Conservation (phyloP, 2,329 filamentous ascomycete species). For the Colletotrichum musae region DNA sequence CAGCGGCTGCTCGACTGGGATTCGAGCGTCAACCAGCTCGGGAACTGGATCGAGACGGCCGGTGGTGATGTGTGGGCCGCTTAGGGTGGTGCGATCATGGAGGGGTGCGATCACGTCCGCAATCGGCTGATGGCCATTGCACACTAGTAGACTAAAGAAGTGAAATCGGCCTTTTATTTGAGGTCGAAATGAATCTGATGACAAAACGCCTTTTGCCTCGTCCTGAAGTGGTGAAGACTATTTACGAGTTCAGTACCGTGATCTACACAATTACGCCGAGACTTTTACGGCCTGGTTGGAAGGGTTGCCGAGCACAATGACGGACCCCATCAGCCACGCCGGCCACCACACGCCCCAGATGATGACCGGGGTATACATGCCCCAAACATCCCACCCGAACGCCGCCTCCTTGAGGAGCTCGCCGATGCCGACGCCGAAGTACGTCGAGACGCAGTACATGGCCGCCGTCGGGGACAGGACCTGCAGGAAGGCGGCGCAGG, state of each 20-base stretch:
- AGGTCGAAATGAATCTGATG: constrained; percentile 37
- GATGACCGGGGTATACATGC: constrained; percentile 89
- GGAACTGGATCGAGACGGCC: constrained; percentile 95
- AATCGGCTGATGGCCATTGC: constrained; percentile 32
- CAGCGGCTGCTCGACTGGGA: constrained; percentile 93
- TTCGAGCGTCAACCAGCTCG: constrained; percentile 92
- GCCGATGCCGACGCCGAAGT: constrained; percentile 60
- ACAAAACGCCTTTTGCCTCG: constrained; percentile 11
- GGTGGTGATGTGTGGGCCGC: constrained; percentile 97
- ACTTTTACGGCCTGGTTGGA: neutral
- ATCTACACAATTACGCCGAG: neutral
- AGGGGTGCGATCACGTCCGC: constrained; percentile 10
- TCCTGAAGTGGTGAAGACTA: neutral
- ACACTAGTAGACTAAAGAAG: constrained; percentile 40
- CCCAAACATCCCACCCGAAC: constrained; percentile 91
- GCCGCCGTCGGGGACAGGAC: constrained; percentile 74
- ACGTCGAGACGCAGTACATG: constrained; percentile 61
- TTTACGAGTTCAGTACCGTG: too few species aligned
- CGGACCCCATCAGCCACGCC: constrained; percentile 81
- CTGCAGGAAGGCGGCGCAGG: constrained; percentile 68
- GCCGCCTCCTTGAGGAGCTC: constrained; percentile 79
- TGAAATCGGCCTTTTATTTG: constrained; percentile 12
- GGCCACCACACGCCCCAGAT: constrained; percentile 98
- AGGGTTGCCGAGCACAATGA: constrained; percentile 64
- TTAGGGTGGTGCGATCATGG: constrained; percentile 54